Base-by-base conservation (phyloP, 2,329 filamentous ascomycete species). In the Calonectria pauciramosa region DNA sequence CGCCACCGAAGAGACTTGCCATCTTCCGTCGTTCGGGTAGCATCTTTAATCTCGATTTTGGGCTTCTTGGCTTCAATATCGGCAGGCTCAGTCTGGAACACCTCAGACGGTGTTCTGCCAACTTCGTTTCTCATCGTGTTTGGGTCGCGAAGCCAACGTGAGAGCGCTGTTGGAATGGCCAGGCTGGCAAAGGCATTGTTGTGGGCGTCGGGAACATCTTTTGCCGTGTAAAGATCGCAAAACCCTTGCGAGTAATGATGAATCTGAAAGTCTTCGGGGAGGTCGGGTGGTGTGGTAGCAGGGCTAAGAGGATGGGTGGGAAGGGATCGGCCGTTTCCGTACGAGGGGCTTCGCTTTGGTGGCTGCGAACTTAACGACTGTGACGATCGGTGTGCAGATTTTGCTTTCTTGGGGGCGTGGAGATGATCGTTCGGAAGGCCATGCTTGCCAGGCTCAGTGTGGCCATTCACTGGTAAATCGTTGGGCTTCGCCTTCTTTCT, bases 401-500 rank as follows among this genome's bases (percentile, higher is more conserved):
- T 98, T 1, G 93, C 84, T 81, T 95, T 96, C 85, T 98, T 98
- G 49, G 92, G 84, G 2, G 94, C 91, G 54, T 92, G 92, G 9
- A 84, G 83, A 54, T 86, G 84, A 47, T 89, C 86, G 71, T 86
- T 83, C 14, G 88, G 88, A 74, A 85, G 87, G 23, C 81, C 76
- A 69, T 89, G 86, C 80, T 89, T 91, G 60, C 85, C 80, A 60
- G 80, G 89, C 68, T 94, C 93, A 52, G 88, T 87, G 66, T 91
- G 92, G 66, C 94, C 94, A 82, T 96, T 96, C 66, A 92, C 86
- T 80, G 92, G 91, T 38, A 93, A 84, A 54, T 93, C 92, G 34
- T 85, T 86, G 13, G 96, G 94, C 83, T 96, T 97, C 47, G 90
- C 85, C 85, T 96, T 98, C 88, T 97, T 98, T 88, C 96, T 98